These are phyloP conservation scores for Domatiomyces globalis DNA, from an alignment of 2,329 filamentous ascomycete species.

Conservation along the genomic window DNA sequence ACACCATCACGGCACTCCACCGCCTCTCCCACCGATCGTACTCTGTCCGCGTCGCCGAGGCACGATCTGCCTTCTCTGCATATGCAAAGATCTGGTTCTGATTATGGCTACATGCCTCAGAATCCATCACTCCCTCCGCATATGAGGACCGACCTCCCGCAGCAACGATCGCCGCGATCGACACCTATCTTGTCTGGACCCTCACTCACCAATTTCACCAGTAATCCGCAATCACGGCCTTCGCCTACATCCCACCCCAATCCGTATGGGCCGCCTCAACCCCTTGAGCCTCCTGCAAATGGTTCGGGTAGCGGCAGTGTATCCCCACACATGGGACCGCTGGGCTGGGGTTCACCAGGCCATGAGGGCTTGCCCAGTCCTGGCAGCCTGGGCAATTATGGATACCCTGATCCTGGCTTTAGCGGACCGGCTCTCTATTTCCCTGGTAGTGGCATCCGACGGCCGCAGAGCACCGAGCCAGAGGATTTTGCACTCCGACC, in stretches of 20 bases:
- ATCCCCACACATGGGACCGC: conserved; percentile 69
- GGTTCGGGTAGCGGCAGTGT: conserved; percentile 57
- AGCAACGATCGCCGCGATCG: conserved; percentile 49
- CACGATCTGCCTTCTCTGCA: conserved; percentile 57
- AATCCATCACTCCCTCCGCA: conserved; percentile 70
- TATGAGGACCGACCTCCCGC: conserved; percentile 59
- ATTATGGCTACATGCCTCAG: conserved; percentile 58
- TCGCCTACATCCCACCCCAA: conserved; percentile 72
- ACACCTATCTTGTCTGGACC: conserved; percentile 51
- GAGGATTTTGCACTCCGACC: conserved; percentile 51
- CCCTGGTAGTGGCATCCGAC: conserved; percentile 50
- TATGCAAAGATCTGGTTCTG: conserved; percentile 53
- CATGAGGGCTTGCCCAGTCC: conserved; percentile 61
- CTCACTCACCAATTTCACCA: conserved; percentile 45
- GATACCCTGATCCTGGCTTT: conserved; percentile 62
- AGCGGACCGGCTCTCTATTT: conserved; percentile 57
- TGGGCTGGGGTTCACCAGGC: conserved; percentile 77
- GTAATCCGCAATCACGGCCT: conserved; percentile 36
- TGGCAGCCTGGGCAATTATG: conserved; percentile 58
- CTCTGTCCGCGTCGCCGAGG: conserved; percentile 64
- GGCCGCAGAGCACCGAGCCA: conserved; percentile 63
- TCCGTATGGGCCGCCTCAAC: conserved; percentile 67
- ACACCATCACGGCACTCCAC: conserved; percentile 42
- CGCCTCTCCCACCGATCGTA: conserved; percentile 67
- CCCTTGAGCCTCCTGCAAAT: conserved; percentile 66